Conservation (phyloP, 106 monocot genomes). For the Apostasia shenzhenica region DNA sequence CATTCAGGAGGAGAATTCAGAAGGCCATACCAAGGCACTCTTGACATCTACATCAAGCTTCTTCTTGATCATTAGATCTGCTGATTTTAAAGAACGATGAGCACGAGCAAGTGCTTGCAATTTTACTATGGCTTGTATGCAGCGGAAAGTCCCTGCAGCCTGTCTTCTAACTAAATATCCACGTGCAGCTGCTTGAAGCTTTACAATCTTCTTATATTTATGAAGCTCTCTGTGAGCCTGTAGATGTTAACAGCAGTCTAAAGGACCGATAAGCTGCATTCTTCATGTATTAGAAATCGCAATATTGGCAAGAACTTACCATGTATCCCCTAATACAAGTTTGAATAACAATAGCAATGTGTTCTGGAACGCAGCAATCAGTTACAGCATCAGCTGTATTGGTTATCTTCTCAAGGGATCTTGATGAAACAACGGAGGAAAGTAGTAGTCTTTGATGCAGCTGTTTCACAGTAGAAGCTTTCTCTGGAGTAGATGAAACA, state of each 20-base stretch:
- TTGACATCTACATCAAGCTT: not conserved
- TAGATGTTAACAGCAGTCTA: not conserved
- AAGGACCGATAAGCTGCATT: not conserved
- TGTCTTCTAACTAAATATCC: constrained; percentile 68
- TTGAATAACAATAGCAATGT: constrained; percentile 54
- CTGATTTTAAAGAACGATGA: constrained; percentile 22
- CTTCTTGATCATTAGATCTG: not conserved
- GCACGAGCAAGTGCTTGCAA: constrained; percentile 74
- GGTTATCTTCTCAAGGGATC: constrained; percentile 1
- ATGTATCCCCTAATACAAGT: constrained; percentile 62
- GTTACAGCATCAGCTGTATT: constrained; percentile 6
- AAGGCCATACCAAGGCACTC: not conserved
- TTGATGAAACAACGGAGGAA: constrained; percentile 1
- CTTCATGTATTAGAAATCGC: not conserved
- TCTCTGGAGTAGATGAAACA: constrained; percentile 33
- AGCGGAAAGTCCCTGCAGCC: constrained; percentile 73
- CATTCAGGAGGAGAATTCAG: not conserved
- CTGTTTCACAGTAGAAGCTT: constrained; percentile 29
- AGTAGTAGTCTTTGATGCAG: constrained; percentile 11
- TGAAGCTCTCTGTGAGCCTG: constrained; percentile 55
- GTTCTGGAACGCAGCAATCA: constrained; percentile 25
- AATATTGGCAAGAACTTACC: constrained; percentile 24
- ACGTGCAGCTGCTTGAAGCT: constrained; percentile 83
- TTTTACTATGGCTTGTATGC: constrained; percentile 75
- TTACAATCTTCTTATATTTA: constrained; percentile 61